Percentiles rank a stretch among this genome's conserved stretches.
Evolutionary conservation across 352 stramenopile species (phyloP).

Genomic region (Phytophthora vignae): DNA sequence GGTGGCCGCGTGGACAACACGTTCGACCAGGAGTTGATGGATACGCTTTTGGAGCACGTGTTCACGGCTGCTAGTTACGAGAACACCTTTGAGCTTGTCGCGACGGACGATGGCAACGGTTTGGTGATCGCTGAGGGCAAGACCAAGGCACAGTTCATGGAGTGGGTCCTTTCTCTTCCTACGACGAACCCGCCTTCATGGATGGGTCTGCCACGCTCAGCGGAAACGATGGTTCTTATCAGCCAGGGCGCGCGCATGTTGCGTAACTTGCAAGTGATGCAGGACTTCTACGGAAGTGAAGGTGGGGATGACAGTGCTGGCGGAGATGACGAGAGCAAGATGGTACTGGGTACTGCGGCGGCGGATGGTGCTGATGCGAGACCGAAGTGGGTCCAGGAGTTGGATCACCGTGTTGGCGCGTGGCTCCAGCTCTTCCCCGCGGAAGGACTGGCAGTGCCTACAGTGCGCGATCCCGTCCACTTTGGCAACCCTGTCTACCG

Average conservation of each 20-base stretch:
- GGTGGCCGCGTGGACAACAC: slow-evolving; percentile 97
- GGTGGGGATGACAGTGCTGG: slow-evolving; percentile 42
- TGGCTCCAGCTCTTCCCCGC: slow-evolving; percentile 74
- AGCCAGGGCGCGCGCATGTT: slow-evolving; percentile 80
- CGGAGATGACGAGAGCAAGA: slow-evolving; percentile 64
- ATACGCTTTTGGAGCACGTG: slow-evolving; percentile 92
- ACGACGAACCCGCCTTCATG: slow-evolving; percentile 93
- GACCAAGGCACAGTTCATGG: slow-evolving; percentile 92
- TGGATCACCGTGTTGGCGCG: slow-evolving; percentile 69
- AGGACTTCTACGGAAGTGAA: slow-evolving; percentile 84
- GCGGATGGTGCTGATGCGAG: slow-evolving; percentile 50
- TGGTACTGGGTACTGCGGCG: slow-evolving; percentile 52
- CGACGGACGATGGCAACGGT: slow-evolving; percentile 44
- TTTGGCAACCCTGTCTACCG: slow-evolving; percentile 92
- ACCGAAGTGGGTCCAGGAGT: slow-evolving; percentile 85
- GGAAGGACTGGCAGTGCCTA: slow-evolving; percentile 47
- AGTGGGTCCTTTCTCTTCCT: slow-evolving; percentile 89
- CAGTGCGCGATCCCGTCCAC: slow-evolving; percentile 58
- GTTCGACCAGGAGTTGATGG: slow-evolving; percentile 96
- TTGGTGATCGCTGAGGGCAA: slow-evolving; percentile 91
- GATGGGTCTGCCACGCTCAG: slow-evolving; percentile 93
- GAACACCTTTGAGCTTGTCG: slow-evolving; percentile 78
- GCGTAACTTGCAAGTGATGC: slow-evolving; percentile 84
- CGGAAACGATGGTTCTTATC: slow-evolving; percentile 91
- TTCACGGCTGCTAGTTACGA: slow-evolving; percentile 97